phyloP scores from a whole-genome alignment of 768 basidiomycete genomes.

The Boletus subparvulus region DNA sequence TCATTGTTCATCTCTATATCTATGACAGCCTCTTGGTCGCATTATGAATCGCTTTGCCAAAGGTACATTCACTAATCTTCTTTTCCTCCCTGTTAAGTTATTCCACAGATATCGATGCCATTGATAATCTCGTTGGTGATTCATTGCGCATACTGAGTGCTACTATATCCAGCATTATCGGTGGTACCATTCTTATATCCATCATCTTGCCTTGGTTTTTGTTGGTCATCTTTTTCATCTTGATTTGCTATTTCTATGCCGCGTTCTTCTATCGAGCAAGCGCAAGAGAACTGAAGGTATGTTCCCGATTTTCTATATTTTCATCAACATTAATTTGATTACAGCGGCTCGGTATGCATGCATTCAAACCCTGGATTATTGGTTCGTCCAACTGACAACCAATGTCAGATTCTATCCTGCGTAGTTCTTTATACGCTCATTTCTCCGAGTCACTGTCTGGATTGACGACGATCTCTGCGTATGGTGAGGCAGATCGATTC shows the following conservation, averaged over 20 bases:
- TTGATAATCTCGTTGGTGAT: conserved; percentile 76
- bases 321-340: conserved; percentile 6
- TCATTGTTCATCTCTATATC: background rate
- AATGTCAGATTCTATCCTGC: conserved; percentile 70
- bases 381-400: background rate
- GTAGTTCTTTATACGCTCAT: conserved; percentile 85
- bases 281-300: conserved; percentile 82
- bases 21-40: conserved; percentile 66
- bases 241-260: conserved; percentile 62
- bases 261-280: conserved; percentile 84
- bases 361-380: background rate
- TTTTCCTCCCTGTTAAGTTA: background rate
- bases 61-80: conserved; percentile 36
- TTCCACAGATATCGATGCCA: conserved; percentile 64
- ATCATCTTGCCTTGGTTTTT: conserved; percentile 84
- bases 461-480: conserved; percentile 84
- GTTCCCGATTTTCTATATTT: conserved; percentile 5
- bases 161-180: conserved; percentile 65
- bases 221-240: conserved; percentile 63
- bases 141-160: conserved; percentile 68
- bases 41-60: conserved; percentile 92
- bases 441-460: conserved; percentile 91
- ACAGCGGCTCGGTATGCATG: conserved; percentile 52
- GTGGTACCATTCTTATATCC: conserved; percentile 76
- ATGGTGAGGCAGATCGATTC: conserved; percentile 79